Base-by-base conservation (phyloP, 1,139 yeast genomes). In the Suhomyces taliae region DNA sequence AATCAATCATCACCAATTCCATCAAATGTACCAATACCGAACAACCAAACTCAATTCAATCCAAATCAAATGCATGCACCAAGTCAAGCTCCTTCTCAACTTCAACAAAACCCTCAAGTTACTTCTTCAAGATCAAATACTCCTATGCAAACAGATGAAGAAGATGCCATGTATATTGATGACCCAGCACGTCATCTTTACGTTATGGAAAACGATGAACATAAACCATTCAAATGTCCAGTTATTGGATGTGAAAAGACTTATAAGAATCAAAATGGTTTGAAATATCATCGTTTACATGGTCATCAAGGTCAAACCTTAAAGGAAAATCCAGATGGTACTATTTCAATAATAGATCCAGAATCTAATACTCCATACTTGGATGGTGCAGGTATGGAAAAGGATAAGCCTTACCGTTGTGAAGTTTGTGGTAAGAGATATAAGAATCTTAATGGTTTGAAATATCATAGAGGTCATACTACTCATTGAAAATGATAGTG, bases 181-280 rank as follows among this genome's bases (percentile, higher is more conserved):
- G 97, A 91, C 66, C 99, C 98, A 0, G 97, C 97, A 1, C 81
- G 98, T 54, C 95, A 91, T 61, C 71, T 93, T 50, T 91, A 91
- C 63, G 96, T 90, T 39, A 85, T 89, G 77, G 97, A 91, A 66
- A 86, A 86, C 54, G 93, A 88, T 51, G 97, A 90, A 59, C 90
- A 90, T 64, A 87, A 93, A 66, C 99, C 99, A 24, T 93, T 87
- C 74, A 90, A 87, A 66, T 93, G 99, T 71, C 99, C 98, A 0
- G 99, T 93, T 37, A 88, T 90, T 61, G 99, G 99, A 7, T 93
- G 99, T 69, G 98, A 91, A 60, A 93, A 93, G 74, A 91, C 95
- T 34, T 93, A 93, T 70, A 93, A 93, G 74, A 93, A 93, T 67
- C 99, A 93, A 70, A 93, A 93, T 64, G 99, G 99, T 11, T 78